These are phyloP conservation scores for Santalum album DNA, from an alignment of 164 flowering plant species.

Conservation along the genomic window DNA sequence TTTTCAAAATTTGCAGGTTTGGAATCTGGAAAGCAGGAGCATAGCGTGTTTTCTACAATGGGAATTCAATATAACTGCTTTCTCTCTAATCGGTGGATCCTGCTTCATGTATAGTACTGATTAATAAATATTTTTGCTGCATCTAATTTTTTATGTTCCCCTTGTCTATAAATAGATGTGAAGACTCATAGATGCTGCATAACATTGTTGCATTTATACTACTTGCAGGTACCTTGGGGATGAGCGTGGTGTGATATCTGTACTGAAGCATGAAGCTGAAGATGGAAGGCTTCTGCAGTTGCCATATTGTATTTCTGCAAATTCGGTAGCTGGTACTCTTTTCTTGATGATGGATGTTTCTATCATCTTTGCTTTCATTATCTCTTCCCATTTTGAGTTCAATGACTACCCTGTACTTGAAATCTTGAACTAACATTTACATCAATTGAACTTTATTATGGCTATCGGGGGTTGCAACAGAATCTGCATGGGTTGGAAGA, in stretches of 20 bases:
- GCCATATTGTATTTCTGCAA: constrained; percentile 55
- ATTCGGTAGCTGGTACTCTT: constrained; percentile 37
- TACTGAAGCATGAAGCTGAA: constrained; percentile 51
- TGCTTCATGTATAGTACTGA: constrained; percentile 55
- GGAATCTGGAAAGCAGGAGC: constrained; percentile 65
- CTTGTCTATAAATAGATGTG: constrained; percentile 3
- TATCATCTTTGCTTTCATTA: not conserved
- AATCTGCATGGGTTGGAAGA: too few relatives aligned
- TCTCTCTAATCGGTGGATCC: constrained; percentile 61
- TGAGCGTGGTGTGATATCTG: constrained; percentile 65
- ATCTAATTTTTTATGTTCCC: not conserved
- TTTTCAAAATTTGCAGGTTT: constrained; percentile 62
- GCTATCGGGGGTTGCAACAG: too few relatives aligned
- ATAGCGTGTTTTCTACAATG: constrained; percentile 47
- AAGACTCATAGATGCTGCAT: constrained; percentile 4
- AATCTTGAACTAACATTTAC: too few relatives aligned
- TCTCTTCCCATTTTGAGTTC: too few relatives aligned
- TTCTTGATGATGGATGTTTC: too few relatives aligned
- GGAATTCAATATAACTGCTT: constrained; percentile 78
- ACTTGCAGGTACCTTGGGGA: constrained; percentile 67
- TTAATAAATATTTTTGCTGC: not conserved
- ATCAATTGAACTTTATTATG: too few relatives aligned
- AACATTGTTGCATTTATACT: constrained; percentile 7
- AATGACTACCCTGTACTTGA: too few relatives aligned
- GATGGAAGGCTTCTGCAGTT: constrained; percentile 39